Evolutionary conservation across 306 rosid genomes (phyloP).

Genomic region (Cucumis sativus): Cucumber_9930_V3 NC_026660.2:19088001-19088500

Average conservation of each 20-base stretch:
- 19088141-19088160: slow-evolving; percentile 96
- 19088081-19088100: slow-evolving; percentile 95
- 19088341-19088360: neutral
- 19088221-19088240: neutral
- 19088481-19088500: neutral
- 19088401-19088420: neutral
- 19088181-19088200: neutral
- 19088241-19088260: too few relatives aligned
- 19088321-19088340: neutral
- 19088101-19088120: slow-evolving; percentile 95
- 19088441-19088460: neutral
- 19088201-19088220: neutral
- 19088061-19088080: slow-evolving; percentile 57
- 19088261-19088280: neutral
- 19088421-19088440: neutral
- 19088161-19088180: slow-evolving; percentile 18
- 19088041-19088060: neutral
- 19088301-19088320: neutral
- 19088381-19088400: neutral
- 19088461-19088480: neutral
- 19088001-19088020: neutral
- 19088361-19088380: neutral
- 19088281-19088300: neutral
- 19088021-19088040: neutral
- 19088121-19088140: slow-evolving; percentile 98